Evolutionary conservation across 2,329 filamentous ascomycete species (phyloP), one percentile per base, ranked within the genome.

Genomic region (Epichloe brachyelytri): DNA sequence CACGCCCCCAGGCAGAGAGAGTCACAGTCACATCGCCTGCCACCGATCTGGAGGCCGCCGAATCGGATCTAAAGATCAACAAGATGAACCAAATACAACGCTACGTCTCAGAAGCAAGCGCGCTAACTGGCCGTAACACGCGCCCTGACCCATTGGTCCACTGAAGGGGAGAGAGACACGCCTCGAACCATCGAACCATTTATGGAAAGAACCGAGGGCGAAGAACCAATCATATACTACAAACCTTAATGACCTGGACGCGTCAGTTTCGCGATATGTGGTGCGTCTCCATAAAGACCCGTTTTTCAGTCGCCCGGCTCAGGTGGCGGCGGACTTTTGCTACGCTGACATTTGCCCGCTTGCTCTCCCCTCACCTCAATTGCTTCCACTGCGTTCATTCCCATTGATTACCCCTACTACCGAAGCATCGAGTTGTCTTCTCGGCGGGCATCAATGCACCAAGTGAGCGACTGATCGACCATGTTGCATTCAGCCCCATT

Each of bases 181-280:
- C 30, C 33, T 36, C 17, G 44, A 46, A 14, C 30, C 26, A 30
- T 36, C 17, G 44, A 46, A 14, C 43, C 26, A 30, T 34, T 41
- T 43, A 15, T 12, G 39, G 37, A 38, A 48, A 48, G 17, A 11
- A 34, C 36, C 37, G 37, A 41, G 22, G 30, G 30, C 15, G 12
- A n/a, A 20, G 11, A 30, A 19, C 39, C 48, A 44, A 44, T 44
- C 5, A 44, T 3, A 22, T 22, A 30, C n/a, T 17, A 7, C n/a
- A 30, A 38, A 44, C 40, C 40, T 49, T 44, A 49, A 44, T 49
- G 19, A 49, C 33, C 26, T 30, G 15, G 7, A 22, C 48, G 40
- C 40, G 48, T 49, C n/a, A 33, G 34, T 44, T 44, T 49, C 48
- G 48, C 40, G 48, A 43, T 43, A 37, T 19, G 33, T 49, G 33